Conservation (phyloP, 225 moss, liverwort and hornwort genomes). For the Pseudisothecium myosuroides region DNA sequence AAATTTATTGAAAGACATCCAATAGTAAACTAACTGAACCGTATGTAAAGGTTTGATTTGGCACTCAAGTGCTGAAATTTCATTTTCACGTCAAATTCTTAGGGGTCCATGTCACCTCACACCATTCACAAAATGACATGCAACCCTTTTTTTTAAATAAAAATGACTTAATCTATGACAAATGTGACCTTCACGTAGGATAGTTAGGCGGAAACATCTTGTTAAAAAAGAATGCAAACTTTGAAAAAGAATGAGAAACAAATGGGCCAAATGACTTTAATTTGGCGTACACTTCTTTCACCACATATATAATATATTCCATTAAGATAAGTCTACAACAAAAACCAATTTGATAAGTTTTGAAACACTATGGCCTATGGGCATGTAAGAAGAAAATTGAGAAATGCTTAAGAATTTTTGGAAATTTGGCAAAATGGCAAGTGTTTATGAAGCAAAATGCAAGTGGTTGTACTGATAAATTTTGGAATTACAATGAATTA, state of each 20-base stretch:
- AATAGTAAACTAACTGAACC: fast-evolving
- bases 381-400: background rate
- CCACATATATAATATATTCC: background rate
- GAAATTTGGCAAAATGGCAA: background rate
- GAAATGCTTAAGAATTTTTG: background rate
- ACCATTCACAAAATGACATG: no score
- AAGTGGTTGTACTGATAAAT: no score
- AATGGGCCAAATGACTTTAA: background rate
- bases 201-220: background rate
- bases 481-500: no score
- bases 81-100: no score
- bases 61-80: no score
- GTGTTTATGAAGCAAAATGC: background rate
- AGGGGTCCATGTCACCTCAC: no score
- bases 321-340: no score
- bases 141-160: no score
- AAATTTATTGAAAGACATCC: background rate
- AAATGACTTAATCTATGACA: no score
- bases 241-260: fast-evolving
- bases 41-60: no score
- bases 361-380: background rate
- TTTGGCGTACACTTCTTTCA: background rate
- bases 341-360: background rate
- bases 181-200: no score
- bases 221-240: background rate